Conservation (phyloP, 2,329 filamentous ascomycete genomes). For the Periconia sp. region DNA sequence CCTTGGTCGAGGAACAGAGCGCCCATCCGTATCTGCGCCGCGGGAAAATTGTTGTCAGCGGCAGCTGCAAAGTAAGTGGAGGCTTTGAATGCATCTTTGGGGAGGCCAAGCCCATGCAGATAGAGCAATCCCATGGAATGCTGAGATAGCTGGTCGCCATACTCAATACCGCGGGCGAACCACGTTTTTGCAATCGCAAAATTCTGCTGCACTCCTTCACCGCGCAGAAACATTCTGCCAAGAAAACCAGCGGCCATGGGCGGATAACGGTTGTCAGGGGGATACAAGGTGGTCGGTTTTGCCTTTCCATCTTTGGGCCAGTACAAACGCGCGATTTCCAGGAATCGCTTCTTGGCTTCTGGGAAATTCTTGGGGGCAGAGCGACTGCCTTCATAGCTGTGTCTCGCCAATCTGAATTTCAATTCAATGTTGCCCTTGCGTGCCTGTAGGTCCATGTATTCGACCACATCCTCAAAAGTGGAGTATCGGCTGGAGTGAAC, state of each 20-base stretch:
- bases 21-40: constrained; percentile 81
- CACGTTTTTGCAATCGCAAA: constrained; percentile 75
- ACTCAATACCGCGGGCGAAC: constrained; percentile 77
- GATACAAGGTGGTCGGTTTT: constrained; percentile 64
- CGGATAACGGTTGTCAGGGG: constrained; percentile 74
- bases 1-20: constrained; percentile 86
- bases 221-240: constrained; percentile 85
- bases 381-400: constrained; percentile 85
- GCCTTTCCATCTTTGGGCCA: constrained; percentile 80
- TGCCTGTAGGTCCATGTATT: constrained; percentile 88
- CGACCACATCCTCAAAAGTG: constrained; percentile 88
- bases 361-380: constrained; percentile 72
- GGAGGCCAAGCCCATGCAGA: constrained; percentile 73
- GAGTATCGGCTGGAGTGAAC: constrained; percentile 80
- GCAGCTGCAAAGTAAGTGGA: constrained; percentile 76
- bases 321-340: constrained; percentile 75
- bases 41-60: constrained; percentile 77
- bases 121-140: constrained; percentile 84
- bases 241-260: constrained; percentile 84
- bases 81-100: constrained; percentile 70
- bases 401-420: constrained; percentile 79
- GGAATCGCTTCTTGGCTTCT: constrained; percentile 78
- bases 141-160: constrained; percentile 80
- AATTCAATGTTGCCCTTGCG: constrained; percentile 87
- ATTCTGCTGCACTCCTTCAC: constrained; percentile 80